phyloP scores from a whole-genome alignment of 192 early-diverging fungal species.

The Ambispora gerdemannii region DNA sequence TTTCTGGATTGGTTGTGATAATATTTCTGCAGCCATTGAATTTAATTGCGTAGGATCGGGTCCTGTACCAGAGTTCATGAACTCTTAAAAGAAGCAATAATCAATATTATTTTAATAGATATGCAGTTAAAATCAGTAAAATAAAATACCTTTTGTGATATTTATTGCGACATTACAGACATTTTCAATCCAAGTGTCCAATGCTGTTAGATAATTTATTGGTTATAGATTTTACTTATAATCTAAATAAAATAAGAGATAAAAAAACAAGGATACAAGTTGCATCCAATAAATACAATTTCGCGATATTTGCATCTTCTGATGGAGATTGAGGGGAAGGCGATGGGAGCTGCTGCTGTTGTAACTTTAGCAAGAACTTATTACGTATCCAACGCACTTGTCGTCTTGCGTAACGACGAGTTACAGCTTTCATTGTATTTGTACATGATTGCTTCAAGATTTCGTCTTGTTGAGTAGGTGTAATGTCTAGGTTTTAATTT shows the following conservation, averaged over 20 bases:
- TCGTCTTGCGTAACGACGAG: constrained; percentile 82
- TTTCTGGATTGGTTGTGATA: constrained; percentile 33
- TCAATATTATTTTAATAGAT: not conserved
- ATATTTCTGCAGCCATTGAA: constrained; percentile 36
- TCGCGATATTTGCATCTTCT: constrained; percentile 33
- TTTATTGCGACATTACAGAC: constrained; percentile 52
- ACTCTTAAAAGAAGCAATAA: not conserved
- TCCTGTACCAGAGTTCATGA: constrained; percentile 6
- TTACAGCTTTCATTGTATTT: constrained; percentile 82
- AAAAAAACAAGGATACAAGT: constrained; percentile 42
- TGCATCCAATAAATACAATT: constrained; percentile 70
- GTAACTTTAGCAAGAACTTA: constrained; percentile 57
- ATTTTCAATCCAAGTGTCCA: constrained; percentile 54
- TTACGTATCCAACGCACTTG: constrained; percentile 83
- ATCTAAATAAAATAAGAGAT: constrained; percentile 6
- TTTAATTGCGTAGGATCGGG: constrained; percentile 26
- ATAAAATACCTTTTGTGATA: constrained; percentile 47
- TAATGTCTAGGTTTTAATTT: no score
- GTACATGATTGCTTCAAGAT: constrained; percentile 52
- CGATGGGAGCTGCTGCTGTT: constrained; percentile 35
- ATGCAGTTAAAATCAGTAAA: not conserved
- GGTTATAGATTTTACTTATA: not conserved
- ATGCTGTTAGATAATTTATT: no score
- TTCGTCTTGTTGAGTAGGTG: no score
- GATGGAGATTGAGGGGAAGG: no score